Evolutionary conservation across 768 basidiomycete species (phyloP).

Genomic region (Tephrocybe sp.): DNA sequence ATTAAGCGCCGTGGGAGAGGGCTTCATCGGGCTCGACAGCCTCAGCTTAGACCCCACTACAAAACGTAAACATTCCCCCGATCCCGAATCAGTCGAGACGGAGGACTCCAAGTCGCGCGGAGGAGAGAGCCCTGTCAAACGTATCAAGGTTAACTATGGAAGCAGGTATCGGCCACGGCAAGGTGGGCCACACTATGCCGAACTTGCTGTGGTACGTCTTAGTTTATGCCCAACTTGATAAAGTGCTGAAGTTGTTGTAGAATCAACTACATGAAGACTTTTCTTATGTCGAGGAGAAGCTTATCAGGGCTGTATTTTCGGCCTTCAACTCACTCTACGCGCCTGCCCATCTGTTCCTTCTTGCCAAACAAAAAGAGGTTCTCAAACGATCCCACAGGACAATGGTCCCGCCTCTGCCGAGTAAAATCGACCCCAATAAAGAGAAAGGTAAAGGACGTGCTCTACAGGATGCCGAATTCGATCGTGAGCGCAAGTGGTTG

Average conservation of each 20-base stretch:
- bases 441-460: constrained; percentile 46
- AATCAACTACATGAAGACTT: constrained; percentile 50
- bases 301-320: constrained; percentile 42
- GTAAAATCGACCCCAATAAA: background rate
- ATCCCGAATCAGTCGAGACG: background rate
- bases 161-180: background rate
- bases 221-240: too few species aligned
- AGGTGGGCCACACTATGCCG: constrained; percentile 6
- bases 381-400: constrained; percentile 29
- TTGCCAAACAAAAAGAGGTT: constrained; percentile 20
- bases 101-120: background rate
- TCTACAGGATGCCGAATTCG: constrained; percentile 45
- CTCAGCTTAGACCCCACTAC: background rate
- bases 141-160: constrained; percentile 8
- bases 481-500: constrained; percentile 29
- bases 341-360: constrained; percentile 52
- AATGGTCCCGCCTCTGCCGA: constrained; percentile 27
- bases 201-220: constrained; percentile 11
- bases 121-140: background rate
- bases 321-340: constrained; percentile 47
- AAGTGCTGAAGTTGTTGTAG: constrained; percentile 27
- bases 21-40: background rate
- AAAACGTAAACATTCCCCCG: constrained; percentile 6
- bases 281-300: constrained; percentile 45
- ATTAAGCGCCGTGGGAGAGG: background rate